Base-by-base conservation (phyloP, 139 green algal genomes). In the Dunaliella primolecta region DNA sequence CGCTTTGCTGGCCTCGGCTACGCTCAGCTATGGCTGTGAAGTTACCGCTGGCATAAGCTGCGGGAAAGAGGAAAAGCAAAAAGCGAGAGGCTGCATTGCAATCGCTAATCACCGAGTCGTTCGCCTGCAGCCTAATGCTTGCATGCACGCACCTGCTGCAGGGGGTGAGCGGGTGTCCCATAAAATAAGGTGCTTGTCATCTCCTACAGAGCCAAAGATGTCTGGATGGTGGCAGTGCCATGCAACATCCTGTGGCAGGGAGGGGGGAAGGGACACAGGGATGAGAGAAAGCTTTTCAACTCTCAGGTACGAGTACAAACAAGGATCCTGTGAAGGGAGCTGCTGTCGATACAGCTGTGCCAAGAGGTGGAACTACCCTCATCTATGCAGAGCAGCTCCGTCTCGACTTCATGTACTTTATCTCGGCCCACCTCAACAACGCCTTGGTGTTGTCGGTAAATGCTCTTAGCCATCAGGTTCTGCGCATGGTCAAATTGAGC, bases 131-230 rank as follows among this genome's bases (percentile, higher is more conserved):
- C n/a, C n/a, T n/a, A n/a, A n/a, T n/a, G n/a, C n/a, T n/a, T n/a
- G n/a, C n/a, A n/a, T 31, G 33, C 46, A 64, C 46, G 7, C 46
- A 64, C 46, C 46, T 64, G 46, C 46, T 25, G 38, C 72, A 35
- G 89, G 87, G 0, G 92, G 88, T 57, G 92, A 92, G 35, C 96
- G 91, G 38, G 94, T 95, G 89, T 99, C 97, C 97, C 97, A 99
- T 21, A 99, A 83, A 55, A 98, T 94, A 30, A 99, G 91, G 87
- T 96, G 91, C 86, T 98, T 95, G 90, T 99, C 97, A 84, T 99
- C 97, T 23, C 97, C 96, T 33, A 98, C 96, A 11, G 92, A 97
- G 29, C 96, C 97, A 91, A 99, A 99, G 37, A 99, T 90, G 88
- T 97, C 88, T 27, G 88, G 84, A 78, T 99, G 94, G 70, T 94